These are phyloP conservation scores for Sarocladiaceae sp. DNA, from an alignment of 2,329 filamentous ascomycete genomes.

Conservation along the genomic window DNA sequence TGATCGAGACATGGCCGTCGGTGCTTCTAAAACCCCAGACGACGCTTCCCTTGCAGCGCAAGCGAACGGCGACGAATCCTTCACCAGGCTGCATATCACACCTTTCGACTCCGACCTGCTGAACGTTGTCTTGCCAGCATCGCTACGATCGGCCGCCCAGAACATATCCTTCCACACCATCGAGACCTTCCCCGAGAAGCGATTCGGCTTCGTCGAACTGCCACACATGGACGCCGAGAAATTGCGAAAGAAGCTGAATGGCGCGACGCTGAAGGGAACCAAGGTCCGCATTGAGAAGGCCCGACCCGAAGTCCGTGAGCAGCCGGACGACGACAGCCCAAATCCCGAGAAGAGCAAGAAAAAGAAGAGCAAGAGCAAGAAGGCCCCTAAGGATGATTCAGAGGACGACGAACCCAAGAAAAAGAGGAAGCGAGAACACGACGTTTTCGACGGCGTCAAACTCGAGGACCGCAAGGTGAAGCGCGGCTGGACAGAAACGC, in stretches of 20 bases:
- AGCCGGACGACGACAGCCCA: slow-evolving; percentile 25
- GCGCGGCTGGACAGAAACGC: slow-evolving; percentile 77
- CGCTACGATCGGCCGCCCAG: slow-evolving; percentile 58
- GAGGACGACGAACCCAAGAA: slow-evolving; percentile 25
- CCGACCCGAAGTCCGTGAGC: slow-evolving; percentile 43
- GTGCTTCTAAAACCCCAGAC: neutral
- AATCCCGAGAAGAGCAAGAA: slow-evolving; percentile 27
- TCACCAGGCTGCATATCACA: slow-evolving; percentile 67
- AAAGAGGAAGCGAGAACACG: slow-evolving; percentile 39
- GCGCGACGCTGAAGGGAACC: slow-evolving; percentile 72
- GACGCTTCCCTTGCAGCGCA: neutral
- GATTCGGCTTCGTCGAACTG: slow-evolving; percentile 85
- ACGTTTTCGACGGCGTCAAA: slow-evolving; percentile 59
- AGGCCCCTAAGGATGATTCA: slow-evolving; percentile 23
- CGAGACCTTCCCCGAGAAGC: slow-evolving; percentile 82
- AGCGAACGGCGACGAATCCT: slow-evolving; percentile 18
- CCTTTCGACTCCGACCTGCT: slow-evolving; percentile 74
- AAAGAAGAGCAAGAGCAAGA: slow-evolving; percentile 15
- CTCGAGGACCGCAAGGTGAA: slow-evolving; percentile 75
- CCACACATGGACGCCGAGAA: slow-evolving; percentile 80
- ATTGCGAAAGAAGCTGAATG: slow-evolving; percentile 84
- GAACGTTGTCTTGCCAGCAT: slow-evolving; percentile 62
- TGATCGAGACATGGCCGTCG: neutral
- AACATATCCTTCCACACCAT: slow-evolving; percentile 85
- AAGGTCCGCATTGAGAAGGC: slow-evolving; percentile 85